Evolutionary conservation across 164 flowering plant genomes (phyloP), one percentile per base, ranked within the genome.

Genomic region (Amborella trichopoda): DNA sequence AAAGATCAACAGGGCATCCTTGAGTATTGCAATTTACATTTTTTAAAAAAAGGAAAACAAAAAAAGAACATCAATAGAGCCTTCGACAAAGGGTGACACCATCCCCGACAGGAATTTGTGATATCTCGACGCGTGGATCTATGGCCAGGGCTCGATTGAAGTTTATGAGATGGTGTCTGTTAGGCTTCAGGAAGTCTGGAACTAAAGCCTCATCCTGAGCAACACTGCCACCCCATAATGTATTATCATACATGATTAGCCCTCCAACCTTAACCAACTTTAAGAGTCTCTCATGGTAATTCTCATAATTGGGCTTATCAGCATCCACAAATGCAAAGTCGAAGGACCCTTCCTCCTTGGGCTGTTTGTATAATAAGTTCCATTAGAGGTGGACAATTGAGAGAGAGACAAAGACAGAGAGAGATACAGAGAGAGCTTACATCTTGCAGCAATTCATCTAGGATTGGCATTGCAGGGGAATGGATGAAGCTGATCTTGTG

Each of bases 401-500:
- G n/a, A n/a, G n/a, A n/a, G n/a, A n/a, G n/a, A n/a, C n/a, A n/a
- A n/a, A n/a, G n/a, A n/a, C n/a, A n/a, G n/a, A n/a, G n/a, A n/a
- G n/a, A n/a, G n/a, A n/a, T n/a, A n/a, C n/a, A n/a, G n/a, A n/a
- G n/a, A n/a, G n/a, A n/a, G 28, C 50, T 52, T 32, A 52, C 63
- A 23, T 59, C 25, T 23, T 12, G n/a, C 22, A 56, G 10, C 10
- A 73, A 62, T 13, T 63, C 45, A 40, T 64, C 49, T 0, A 73
- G 61, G 16, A 49, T 44, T 5, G 66, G 28, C 0, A 44, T 23
- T 6, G 68, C 75, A 14, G 62, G 58, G 2, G 66, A 55, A 3
- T 70, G 32, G 4, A 65, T 51, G 56, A 67, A 73, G 40, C 62
- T 52, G 32, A 73, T 64, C 50, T 73, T 73, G 32, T 68, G 54